Evolutionary conservation across 768 basidiomycete genomes (phyloP), one percentile per base, ranked within the genome.

Genomic region (Astraeus odoratus): DNA sequence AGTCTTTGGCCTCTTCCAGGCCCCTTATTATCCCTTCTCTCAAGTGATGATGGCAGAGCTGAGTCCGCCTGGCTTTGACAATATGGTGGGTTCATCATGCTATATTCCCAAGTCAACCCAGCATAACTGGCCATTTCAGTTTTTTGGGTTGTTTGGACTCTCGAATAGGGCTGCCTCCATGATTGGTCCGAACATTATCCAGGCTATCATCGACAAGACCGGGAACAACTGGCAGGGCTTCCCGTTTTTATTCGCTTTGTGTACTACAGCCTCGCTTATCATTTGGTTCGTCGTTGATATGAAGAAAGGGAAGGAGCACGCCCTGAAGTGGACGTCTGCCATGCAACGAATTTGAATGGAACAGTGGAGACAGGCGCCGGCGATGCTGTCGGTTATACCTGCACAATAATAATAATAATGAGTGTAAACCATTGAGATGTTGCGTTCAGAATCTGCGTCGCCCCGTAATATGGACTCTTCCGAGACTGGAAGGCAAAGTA

Each of bases 31-130:
- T 57, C 85, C 90, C 1, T 88, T 83, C 57, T 80, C 86, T 4
- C 82, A 86, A 57, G 88, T 84, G 0, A 86, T 87, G 83, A 88
- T 89, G 86, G 84, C 85, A 1, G 90, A 92, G 61, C 75, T 93
- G 8, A 80, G 83, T 5, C 89, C 89, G 12, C 84, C 86, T 1
- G 90, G 89, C 1, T 92, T 86, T 57, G 89, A 92, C 54, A 87
- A 89, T 57, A 89, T 79, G 78, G 77, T 74, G 42, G 20, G 56
- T 39, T 25, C 25, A 6, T 18, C 12, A 29, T 18, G 13, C 1
- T 30, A 30, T 36, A 23, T 40, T 30, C 4, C 24, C 24, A 8
- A 40, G 8, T 35, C 27, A 5, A 3, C 3, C 42, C n/a, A n/a
- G 30, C n/a, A 31, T 31, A 10, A n/a, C 23, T 30, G 7, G 40